phyloP scores from a whole-genome alignment of 306 rosid species.

The Vachellia collinsii region DNA sequence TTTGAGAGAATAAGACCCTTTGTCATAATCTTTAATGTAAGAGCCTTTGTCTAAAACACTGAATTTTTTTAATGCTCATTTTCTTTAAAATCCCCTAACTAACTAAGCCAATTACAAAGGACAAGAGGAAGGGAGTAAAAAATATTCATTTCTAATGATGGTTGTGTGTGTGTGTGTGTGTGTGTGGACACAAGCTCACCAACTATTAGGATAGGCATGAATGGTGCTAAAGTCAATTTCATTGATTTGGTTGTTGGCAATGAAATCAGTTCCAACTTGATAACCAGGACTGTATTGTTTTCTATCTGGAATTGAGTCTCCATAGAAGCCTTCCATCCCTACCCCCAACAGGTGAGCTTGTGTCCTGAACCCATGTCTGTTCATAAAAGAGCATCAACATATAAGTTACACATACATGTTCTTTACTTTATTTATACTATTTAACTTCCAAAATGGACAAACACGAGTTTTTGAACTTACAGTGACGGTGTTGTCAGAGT shows the following conservation, averaged over 20 bases:
- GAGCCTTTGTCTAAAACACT: no score
- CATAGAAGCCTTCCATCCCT: slow-evolving; percentile 81
- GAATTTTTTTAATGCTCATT: no score
- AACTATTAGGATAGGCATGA: slow-evolving; percentile 56
- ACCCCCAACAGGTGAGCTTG: slow-evolving; percentile 52
- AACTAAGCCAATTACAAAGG: no score
- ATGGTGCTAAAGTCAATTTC: slow-evolving; percentile 62
- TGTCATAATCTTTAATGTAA: no score
- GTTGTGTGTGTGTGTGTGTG: no score
- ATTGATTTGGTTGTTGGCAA: slow-evolving; percentile 34
- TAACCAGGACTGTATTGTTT: slow-evolving; percentile 35
- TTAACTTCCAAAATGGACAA: background rate
- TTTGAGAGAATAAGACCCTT: no score
- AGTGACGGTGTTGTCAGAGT: slow-evolving; percentile 53
- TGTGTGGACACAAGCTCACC: slow-evolving; percentile 35
- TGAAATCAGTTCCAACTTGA: slow-evolving; percentile 44
- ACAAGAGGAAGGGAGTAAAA: no score
- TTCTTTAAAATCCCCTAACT: no score
- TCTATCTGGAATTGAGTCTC: slow-evolving; percentile 53
- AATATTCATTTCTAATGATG: no score
- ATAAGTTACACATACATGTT: background rate
- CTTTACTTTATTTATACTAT: background rate
- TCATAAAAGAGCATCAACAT: background rate
- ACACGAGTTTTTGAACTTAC: slow-evolving; percentile 19
- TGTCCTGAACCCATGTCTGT: slow-evolving; percentile 70